A percentile compares a stretch with the other conserved stretches of the same genome.
These are phyloP conservation scores for Mycena rebaudengoi DNA, from an alignment of 768 basidiomycete species.

Conservation along the genomic window DNA sequence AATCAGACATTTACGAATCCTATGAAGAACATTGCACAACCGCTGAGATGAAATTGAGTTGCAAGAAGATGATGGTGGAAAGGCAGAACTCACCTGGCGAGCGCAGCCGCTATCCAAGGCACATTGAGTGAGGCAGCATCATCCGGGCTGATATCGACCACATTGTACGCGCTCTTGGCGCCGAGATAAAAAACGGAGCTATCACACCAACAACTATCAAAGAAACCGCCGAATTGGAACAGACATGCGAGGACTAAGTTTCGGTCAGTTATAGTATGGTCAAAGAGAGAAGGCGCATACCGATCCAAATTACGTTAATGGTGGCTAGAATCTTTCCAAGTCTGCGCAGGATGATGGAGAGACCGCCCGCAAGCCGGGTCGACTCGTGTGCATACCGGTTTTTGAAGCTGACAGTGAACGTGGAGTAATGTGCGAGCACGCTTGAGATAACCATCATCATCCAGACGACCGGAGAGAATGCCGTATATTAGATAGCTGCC, in stretches of 20 bases:
- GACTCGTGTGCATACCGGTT: slow-evolving; percentile 25
- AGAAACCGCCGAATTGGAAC: too few relatives aligned
- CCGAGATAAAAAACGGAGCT: slow-evolving; percentile 27
- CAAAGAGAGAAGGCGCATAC: too few relatives aligned
- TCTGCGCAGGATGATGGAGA: slow-evolving; percentile 24
- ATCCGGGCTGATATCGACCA: slow-evolving; percentile 22
- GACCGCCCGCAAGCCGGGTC: slow-evolving; percentile 37
- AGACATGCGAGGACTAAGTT: too few relatives aligned
- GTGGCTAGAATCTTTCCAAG: slow-evolving; percentile 29
- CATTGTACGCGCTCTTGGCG: slow-evolving; percentile 19
- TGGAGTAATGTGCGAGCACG: slow-evolving; percentile 29
- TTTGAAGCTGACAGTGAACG: too few relatives aligned
- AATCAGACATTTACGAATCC: slow-evolving; percentile 3
- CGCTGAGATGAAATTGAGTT: background rate
- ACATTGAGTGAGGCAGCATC: background rate
- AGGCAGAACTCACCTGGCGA: background rate
- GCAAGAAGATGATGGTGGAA: background rate
- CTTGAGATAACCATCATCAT: slow-evolving; percentile 37
- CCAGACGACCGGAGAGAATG: slow-evolving; percentile 40
- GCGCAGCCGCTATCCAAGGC: slow-evolving; percentile 1
- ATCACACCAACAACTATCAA: slow-evolving; percentile 33
- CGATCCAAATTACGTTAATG: slow-evolving; percentile 30
- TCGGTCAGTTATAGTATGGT: too few relatives aligned
- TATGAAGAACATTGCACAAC: background rate
- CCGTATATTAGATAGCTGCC: slow-evolving; percentile 40